A percentile compares a stretch with the other conserved stretches of the same genome.
Evolutionary conservation across 1,284 basidiomycete species (phyloP).

Genomic region (Irpex sp.): DNA sequence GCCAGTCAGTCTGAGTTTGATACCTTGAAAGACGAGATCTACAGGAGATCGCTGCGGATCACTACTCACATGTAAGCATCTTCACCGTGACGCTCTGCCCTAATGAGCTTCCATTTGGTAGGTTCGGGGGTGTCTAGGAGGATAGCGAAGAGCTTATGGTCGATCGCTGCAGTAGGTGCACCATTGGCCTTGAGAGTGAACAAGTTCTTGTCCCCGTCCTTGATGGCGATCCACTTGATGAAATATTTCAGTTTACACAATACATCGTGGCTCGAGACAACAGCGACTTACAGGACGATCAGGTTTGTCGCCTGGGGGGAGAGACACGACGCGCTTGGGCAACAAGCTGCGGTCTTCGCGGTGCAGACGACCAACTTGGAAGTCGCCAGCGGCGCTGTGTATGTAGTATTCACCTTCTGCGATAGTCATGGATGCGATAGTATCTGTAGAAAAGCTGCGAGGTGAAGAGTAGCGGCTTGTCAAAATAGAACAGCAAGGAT

Average conservation of each 20-base stretch:
- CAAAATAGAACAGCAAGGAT: no score
- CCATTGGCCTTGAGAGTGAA: background rate
- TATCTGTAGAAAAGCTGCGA: no score
- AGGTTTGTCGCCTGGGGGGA: background rate
- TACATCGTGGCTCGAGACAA: background rate
- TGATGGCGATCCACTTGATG: background rate
- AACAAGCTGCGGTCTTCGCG: background rate
- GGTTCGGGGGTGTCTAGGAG: background rate
- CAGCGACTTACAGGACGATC: background rate
- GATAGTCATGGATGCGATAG: background rate
- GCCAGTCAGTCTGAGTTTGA: background rate
- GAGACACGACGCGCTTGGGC: background rate
- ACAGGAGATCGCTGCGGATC: background rate
- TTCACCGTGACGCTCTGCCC: background rate
- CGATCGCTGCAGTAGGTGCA: background rate
- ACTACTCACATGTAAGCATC: background rate
- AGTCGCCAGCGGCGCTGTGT: background rate
- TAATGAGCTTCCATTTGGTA: background rate
- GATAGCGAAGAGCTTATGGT: constrained; percentile 2
- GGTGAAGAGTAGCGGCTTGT: no score
- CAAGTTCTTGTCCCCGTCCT: background rate
- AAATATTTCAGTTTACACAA: no score
- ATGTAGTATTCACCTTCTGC: background rate
- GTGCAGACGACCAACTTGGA: background rate
- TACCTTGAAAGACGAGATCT: background rate